Conservation (phyloP, 257 asterid species). For the Marsdenia floribunda region DNA sequence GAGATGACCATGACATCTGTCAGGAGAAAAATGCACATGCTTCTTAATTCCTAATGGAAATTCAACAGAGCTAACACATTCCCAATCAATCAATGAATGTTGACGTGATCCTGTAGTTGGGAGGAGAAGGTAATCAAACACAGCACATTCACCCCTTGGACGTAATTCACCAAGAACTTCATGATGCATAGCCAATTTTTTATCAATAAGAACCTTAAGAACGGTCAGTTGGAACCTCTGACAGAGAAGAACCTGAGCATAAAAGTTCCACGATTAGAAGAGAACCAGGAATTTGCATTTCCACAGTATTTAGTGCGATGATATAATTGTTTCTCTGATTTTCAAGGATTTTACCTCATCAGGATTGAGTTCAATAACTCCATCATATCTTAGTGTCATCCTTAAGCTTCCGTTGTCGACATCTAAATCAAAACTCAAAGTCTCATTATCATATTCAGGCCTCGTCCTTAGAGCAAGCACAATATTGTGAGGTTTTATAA, state of each 20-base stretch:
- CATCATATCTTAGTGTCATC: slow-evolving; percentile 29
- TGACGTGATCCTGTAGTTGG: slow-evolving; percentile 33
- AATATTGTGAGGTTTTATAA: slow-evolving; percentile 38
- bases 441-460: slow-evolving; percentile 41
- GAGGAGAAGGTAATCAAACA: slow-evolving; percentile 57
- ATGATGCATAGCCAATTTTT: slow-evolving; percentile 24
- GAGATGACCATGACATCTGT: slow-evolving; percentile 10
- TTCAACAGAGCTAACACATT: slow-evolving; percentile 31
- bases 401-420: slow-evolving; percentile 40
- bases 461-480: slow-evolving; percentile 46
- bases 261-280: slow-evolving; percentile 6
- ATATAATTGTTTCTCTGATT: background rate
- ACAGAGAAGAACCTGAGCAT: slow-evolving; percentile 47
- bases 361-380: slow-evolving; percentile 25
- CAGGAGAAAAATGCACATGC: slow-evolving; percentile 19
- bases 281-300: background rate
- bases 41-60: slow-evolving; percentile 14
- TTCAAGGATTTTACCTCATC: slow-evolving; percentile 34
- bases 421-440: slow-evolving; percentile 35
- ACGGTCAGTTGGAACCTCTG: slow-evolving; percentile 51
- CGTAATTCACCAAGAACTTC: slow-evolving; percentile 23
- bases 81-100: slow-evolving; percentile 45
- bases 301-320: background rate
- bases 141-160: slow-evolving; percentile 13
- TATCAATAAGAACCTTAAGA: slow-evolving; percentile 49